These are phyloP conservation scores for Dovyalis caffra DNA, from an alignment of 345 rosid species.

Conservation along the genomic window DNA sequence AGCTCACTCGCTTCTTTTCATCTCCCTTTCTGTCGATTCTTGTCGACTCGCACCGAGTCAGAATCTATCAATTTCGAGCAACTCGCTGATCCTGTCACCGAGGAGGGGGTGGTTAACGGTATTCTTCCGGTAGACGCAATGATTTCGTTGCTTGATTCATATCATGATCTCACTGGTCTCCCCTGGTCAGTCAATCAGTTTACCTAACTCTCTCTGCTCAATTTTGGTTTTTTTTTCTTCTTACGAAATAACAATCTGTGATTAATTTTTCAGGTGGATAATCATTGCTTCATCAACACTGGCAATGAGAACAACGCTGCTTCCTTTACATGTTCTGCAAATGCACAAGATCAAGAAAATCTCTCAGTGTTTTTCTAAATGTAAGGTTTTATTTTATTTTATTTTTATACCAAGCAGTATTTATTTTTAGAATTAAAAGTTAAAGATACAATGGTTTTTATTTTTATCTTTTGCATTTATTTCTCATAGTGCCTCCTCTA, in stretches of 20 bases:
- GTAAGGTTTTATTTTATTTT: slow-evolving; percentile 30
- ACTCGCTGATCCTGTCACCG: background rate
- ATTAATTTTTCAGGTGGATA: slow-evolving; percentile 60
- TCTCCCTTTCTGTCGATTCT: slow-evolving; percentile 30
- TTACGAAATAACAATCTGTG: too few relatives aligned
- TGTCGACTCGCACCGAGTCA: slow-evolving; percentile 20
- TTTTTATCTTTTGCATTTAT: background rate
- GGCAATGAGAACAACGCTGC: slow-evolving; percentile 57
- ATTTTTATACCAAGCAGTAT: background rate
- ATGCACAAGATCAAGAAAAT: slow-evolving; percentile 55
- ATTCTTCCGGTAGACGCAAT: slow-evolving; percentile 47
- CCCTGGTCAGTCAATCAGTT: slow-evolving; percentile 56
- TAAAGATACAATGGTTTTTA: background rate
- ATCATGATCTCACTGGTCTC: slow-evolving; percentile 70
- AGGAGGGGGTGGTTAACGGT: slow-evolving; percentile 11
- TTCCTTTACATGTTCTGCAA: slow-evolving; percentile 71
- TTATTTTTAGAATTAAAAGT: too few relatives aligned
- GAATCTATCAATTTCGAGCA: slow-evolving; percentile 16
- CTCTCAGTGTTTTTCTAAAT: slow-evolving; percentile 55
- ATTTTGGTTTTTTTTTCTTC: too few relatives aligned
- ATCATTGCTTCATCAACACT: slow-evolving; percentile 71
- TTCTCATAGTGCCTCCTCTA: slow-evolving; percentile 73
- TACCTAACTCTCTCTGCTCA: background rate
- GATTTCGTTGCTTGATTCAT: slow-evolving; percentile 65
- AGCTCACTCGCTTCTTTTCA: slow-evolving; percentile 3